Percentiles rank a stretch among this genome's conserved stretches.
Conservation (phyloP, 345 rosid genomes). For the Anastatica hierochuntica region DNA sequence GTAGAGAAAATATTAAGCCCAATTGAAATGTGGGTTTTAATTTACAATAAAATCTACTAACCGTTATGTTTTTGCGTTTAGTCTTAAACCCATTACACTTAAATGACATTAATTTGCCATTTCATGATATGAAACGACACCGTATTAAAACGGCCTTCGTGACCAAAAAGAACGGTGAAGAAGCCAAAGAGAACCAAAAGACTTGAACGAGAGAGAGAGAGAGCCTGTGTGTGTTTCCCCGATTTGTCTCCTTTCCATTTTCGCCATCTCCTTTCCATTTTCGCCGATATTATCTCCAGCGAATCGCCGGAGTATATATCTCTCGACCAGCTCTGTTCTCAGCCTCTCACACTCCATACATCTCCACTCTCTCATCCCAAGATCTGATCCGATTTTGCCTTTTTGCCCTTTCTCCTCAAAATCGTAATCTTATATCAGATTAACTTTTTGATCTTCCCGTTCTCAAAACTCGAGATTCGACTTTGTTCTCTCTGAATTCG, state of each 20-base stretch:
- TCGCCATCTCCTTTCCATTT: slow-evolving; percentile 17
- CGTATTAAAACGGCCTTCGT: slow-evolving; percentile 5
- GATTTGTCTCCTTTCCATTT: slow-evolving; percentile 12
- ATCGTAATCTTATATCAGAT: slow-evolving; percentile 18
- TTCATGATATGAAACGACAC: background rate
- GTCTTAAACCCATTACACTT: too few relatives aligned
- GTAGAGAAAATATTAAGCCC: background rate
- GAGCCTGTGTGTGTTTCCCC: slow-evolving; percentile 2
- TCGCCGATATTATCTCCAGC: background rate
- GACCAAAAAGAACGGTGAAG: slow-evolving; percentile 10
- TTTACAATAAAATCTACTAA: too few relatives aligned
- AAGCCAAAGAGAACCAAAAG: slow-evolving; percentile 7
- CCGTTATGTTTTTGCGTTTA: too few relatives aligned
- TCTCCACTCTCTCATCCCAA: slow-evolving; percentile 5
- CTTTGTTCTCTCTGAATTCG: background rate
- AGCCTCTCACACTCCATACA: background rate
- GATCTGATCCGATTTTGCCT: slow-evolving; percentile 18
- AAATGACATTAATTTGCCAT: too few relatives aligned
- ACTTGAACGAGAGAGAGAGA: too few relatives aligned
- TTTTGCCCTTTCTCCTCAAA: slow-evolving; percentile 4
- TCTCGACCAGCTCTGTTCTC: background rate
- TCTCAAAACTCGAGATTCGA: background rate
- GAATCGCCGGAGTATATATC: slow-evolving; percentile 9
- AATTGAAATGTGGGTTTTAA: background rate
- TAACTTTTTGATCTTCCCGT: background rate